Conservation (phyloP, 805 yeast genomes). For the Spathaspora girioi region DNA sequence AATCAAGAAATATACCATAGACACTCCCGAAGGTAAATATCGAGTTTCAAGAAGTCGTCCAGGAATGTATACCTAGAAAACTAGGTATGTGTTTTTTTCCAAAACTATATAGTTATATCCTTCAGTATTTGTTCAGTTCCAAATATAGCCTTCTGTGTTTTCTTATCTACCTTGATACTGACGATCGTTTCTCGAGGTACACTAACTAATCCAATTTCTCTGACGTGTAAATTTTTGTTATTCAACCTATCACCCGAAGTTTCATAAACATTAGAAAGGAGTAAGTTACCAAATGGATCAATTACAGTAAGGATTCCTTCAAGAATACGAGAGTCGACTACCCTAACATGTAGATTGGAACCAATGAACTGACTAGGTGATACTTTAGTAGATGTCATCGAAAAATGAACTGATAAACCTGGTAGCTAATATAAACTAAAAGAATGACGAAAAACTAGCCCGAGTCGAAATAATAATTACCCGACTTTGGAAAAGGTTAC, state of each 20-base stretch:
- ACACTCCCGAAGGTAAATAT: not conserved
- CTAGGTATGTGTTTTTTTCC: not conserved
- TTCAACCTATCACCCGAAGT: slow-evolving; percentile 25
- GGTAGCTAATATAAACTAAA: not conserved
- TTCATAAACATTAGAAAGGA: slow-evolving; percentile 33
- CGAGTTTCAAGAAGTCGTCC: not conserved
- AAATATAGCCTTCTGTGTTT: slow-evolving; percentile 11
- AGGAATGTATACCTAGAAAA: not conserved
- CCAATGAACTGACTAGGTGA: slow-evolving; percentile 29
- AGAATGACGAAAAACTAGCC: not conserved
- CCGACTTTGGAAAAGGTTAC: not conserved
- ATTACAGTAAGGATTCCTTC: slow-evolving; percentile 37
- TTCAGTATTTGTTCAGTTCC: not conserved
- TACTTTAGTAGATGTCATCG: not conserved
- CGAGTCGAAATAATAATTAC: not conserved
- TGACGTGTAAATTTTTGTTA: slow-evolving; percentile 16
- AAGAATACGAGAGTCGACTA: slow-evolving; percentile 28
- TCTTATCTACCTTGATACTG: slow-evolving; percentile 21
- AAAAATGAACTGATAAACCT: not conserved
- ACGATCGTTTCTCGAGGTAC: slow-evolving; percentile 41
- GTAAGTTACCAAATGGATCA: slow-evolving; percentile 42
- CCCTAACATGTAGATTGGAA: slow-evolving; percentile 19
- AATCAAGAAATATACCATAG: not conserved
- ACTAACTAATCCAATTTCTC: slow-evolving; percentile 54
- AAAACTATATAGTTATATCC: not conserved